A percentile compares a stretch with the other conserved stretches of the same genome.
phyloP scores from a whole-genome alignment of 805 yeast species.

The Wickerhamomyces bovis region DNA sequence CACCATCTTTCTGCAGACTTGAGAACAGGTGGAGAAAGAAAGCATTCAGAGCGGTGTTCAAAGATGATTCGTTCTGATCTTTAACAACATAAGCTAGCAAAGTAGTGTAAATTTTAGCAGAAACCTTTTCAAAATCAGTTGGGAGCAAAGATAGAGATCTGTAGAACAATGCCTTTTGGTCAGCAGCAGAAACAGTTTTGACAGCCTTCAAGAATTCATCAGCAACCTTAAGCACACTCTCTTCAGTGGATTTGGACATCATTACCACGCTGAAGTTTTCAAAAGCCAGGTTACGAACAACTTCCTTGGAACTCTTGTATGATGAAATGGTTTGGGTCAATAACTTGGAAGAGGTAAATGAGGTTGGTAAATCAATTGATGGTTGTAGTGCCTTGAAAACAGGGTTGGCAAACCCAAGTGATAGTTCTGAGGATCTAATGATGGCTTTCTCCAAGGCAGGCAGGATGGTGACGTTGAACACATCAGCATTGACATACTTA shows the following conservation, averaged over 20 bases:
- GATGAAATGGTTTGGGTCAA: slow-evolving; percentile 45
- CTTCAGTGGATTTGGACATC: slow-evolving; percentile 27
- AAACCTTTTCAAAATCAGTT: slow-evolving; percentile 21
- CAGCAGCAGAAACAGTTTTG: slow-evolving; percentile 56
- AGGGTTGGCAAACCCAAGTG: slow-evolving; percentile 51
- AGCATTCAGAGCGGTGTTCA: slow-evolving; percentile 43
- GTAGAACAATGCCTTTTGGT: slow-evolving; percentile 53
- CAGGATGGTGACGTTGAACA: slow-evolving; percentile 35
- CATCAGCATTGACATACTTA: slow-evolving; percentile 34
- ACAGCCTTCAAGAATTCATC: slow-evolving; percentile 52
- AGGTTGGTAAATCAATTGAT: slow-evolving; percentile 36
- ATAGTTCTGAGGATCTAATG: slow-evolving; percentile 70
- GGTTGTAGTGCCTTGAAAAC: slow-evolving; percentile 33
- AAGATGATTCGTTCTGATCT: slow-evolving; percentile 69
- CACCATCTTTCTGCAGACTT: slow-evolving; percentile 18
- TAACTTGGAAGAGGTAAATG: slow-evolving; percentile 40
- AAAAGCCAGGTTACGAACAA: slow-evolving; percentile 37
- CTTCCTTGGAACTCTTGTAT: slow-evolving; percentile 65
- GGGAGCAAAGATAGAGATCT: slow-evolving; percentile 35
- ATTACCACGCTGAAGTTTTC: slow-evolving; percentile 26
- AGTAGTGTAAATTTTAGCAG: slow-evolving; percentile 34
- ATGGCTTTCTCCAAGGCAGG: slow-evolving; percentile 70
- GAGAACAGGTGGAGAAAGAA: slow-evolving; percentile 40
- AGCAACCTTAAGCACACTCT: slow-evolving; percentile 30
- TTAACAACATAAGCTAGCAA: slow-evolving; percentile 53